Conservation (phyloP, 805 yeast genomes). For the Ogataea methylovora region DNA sequence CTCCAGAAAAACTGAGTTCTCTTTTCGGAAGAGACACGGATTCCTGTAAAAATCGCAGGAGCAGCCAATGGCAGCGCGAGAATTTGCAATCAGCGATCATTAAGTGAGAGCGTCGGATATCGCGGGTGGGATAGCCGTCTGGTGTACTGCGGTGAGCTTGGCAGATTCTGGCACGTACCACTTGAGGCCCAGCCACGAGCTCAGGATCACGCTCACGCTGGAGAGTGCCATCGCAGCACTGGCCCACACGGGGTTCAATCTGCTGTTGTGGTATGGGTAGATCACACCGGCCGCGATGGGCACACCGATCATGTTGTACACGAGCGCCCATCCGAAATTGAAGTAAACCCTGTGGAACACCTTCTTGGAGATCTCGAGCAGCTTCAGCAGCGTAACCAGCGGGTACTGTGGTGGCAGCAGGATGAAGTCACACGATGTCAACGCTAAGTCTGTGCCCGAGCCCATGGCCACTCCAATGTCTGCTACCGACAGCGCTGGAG, state of each 20-base stretch:
- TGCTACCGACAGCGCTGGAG: slow-evolving; percentile 70
- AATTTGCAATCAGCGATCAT: no score
- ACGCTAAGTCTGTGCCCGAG: slow-evolving; percentile 68
- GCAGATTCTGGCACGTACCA: slow-evolving; percentile 35
- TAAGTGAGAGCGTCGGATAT: no score
- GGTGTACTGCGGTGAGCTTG: no score
- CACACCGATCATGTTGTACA: slow-evolving; percentile 48
- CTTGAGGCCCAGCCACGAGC: slow-evolving; percentile 42
- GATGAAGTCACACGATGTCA: slow-evolving; percentile 69
- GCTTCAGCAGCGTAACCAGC: slow-evolving; percentile 41
- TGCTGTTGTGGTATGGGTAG: slow-evolving; percentile 45
- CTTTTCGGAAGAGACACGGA: no score
- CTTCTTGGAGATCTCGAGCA: slow-evolving; percentile 42
- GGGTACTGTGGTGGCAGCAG: slow-evolving; percentile 48
- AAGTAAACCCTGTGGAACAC: slow-evolving; percentile 48
- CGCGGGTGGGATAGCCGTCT: not conserved
- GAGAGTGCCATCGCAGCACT: slow-evolving; percentile 61
- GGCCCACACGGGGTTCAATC: slow-evolving; percentile 59
- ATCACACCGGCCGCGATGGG: slow-evolving; percentile 66
- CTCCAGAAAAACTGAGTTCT: no score
- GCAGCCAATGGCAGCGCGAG: no score
- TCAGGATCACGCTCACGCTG: slow-evolving; percentile 48
- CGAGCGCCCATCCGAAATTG: slow-evolving; percentile 53
- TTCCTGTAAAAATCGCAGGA: no score
- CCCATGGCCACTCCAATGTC: slow-evolving; percentile 76